Base-by-base conservation (phyloP, 2,329 filamentous ascomycete species). In the Pyricularia sp. region DNA sequence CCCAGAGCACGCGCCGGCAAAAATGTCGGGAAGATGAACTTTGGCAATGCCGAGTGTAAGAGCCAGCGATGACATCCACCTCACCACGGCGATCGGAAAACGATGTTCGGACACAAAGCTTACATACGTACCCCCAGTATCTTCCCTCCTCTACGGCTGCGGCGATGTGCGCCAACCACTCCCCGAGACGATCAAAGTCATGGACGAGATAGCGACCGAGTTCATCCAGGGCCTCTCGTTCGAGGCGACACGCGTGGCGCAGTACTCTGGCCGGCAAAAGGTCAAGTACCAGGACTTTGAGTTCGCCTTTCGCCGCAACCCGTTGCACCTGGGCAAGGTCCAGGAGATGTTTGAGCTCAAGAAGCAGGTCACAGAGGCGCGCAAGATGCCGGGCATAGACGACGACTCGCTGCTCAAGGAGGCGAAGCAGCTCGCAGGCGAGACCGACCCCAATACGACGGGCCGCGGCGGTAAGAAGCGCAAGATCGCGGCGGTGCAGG, bases 261-360 rank as follows among this genome's bases (percentile, higher is more conserved):
- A 92, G 78, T 92, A 97, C 79, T 89, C 92, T 2, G 91, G 93
- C 0, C 91, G 95, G 1, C 92, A 97, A 75, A 99, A 99, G 81
- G 93, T 99, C 81, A 99, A 99, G 79, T 92, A 97, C 75, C 94
- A 97, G 76, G 95, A 99, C 79, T 97, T 99, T 81, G 93, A 96
- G 76, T 99, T 97, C 79, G 93, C 93, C 58, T 87, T 98, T 73
- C 88, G 95, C 36, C 88, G 91, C 72, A 96, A 98, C 75, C 90
- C 92, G 10, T 84, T 87, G 70, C 96, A 97, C 77, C 83, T 98
- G 63, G 95, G 95, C 66, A 89, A 94, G 75, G 93, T 98, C 68
- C 89, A 92, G 77, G 93, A 97, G 81, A 88, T 97, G 76, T 86
- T 97, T 73, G 91, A 92, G 79, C 94, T 94, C 84, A 93, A 96